Evolutionary conservation across 345 rosid genomes (phyloP).

Genomic region (Ceriops tagal): DNA sequence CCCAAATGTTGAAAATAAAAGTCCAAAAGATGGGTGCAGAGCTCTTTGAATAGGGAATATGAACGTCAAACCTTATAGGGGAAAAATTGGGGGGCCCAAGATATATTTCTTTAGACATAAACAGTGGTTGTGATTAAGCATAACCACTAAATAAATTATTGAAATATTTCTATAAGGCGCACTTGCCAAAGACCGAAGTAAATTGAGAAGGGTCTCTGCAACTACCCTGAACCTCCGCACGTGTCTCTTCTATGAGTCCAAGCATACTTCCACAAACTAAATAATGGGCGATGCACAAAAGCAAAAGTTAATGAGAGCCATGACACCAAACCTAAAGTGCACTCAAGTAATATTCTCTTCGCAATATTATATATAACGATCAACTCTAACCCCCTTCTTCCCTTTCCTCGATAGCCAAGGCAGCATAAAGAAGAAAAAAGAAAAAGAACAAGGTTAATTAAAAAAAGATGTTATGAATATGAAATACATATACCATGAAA

Average conservation of each 20-base stretch:
- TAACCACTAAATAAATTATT: not conserved
- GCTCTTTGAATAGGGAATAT: not conserved
- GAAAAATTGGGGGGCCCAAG: not conserved
- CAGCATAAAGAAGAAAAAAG: not conserved
- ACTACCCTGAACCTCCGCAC: not conserved
- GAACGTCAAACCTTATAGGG: not conserved
- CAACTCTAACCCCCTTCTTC: not conserved
- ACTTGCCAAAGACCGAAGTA: no score
- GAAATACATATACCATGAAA: no score
- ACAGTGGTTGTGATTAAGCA: not conserved
- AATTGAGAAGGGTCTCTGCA: conserved; percentile 20
- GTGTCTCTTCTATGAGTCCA: no score
- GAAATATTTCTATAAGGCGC: no score
- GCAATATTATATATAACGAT: no score
- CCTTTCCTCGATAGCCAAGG: not conserved
- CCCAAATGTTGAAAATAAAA: no score
- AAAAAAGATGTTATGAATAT: no score
- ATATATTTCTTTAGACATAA: not conserved
- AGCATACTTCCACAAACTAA: no score
- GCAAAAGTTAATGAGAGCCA: not conserved
- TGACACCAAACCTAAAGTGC: not conserved
- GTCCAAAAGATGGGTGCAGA: no score
- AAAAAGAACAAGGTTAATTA: not conserved
- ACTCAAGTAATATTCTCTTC: not conserved
- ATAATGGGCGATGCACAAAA: not conserved